Evolutionary conservation across 805 yeast genomes (phyloP).

Genomic region (Nakazawaea wickerhamii): DNA sequence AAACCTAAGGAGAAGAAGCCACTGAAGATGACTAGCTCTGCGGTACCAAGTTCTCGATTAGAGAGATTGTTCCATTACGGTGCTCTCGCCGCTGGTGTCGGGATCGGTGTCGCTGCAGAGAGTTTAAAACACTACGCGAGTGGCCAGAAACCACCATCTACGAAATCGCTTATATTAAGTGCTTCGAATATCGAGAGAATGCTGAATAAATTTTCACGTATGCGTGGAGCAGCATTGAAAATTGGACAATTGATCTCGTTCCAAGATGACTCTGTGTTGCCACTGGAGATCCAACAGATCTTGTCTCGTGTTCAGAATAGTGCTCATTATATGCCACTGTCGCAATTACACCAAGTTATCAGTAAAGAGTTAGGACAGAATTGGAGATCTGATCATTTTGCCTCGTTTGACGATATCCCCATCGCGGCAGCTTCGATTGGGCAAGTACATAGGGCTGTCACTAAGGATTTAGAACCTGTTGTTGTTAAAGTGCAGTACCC

Average conservation of each 20-base stretch:
- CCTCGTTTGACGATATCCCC: slow-evolving; percentile 79
- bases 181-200: slow-evolving; percentile 83
- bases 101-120: slow-evolving; percentile 75
- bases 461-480: slow-evolving; percentile 62
- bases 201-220: slow-evolving; percentile 81
- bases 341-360: slow-evolving; percentile 78
- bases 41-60: slow-evolving; percentile 84
- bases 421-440: slow-evolving; percentile 98
- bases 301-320: slow-evolving; percentile 83
- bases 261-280: slow-evolving; percentile 83
- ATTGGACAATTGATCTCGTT: slow-evolving; percentile 96
- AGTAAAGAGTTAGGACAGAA: slow-evolving; percentile 64
- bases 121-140: slow-evolving; percentile 63
- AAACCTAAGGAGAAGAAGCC: slow-evolving; percentile 14
- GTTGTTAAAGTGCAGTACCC: slow-evolving; percentile 98
- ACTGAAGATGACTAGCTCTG: slow-evolving; percentile 51
- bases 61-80: slow-evolving; percentile 92
- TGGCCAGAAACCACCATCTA: slow-evolving; percentile 42
- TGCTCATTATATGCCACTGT: slow-evolving; percentile 95
- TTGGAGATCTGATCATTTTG: slow-evolving; percentile 68
- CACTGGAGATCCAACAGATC: slow-evolving; percentile 77
- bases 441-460: slow-evolving; percentile 84
- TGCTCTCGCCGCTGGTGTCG: slow-evolving; percentile 84
- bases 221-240: slow-evolving; percentile 99
- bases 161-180: slow-evolving; percentile 60